Evolutionary conservation across 2,329 filamentous ascomycete species (phyloP), one percentile per base, ranked within the genome.

Genomic region (Colletotrichum gloeosporioides): DNA sequence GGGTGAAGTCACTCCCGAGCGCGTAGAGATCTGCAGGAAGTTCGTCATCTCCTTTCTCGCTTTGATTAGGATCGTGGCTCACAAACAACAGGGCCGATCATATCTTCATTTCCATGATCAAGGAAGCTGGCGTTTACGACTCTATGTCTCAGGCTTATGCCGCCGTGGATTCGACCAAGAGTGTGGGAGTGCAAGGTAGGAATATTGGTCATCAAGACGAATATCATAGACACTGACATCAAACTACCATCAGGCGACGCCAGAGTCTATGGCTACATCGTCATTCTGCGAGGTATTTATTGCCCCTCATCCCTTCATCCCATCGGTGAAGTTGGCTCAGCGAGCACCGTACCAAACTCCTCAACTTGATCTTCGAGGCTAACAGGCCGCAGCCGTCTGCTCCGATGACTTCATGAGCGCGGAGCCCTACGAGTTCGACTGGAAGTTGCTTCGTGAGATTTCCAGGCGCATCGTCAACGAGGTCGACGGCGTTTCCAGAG

Each of bases 1-100:
- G 1, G 96, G 96, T 44, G 96, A 98, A 80, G 93, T 98, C 16
- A 98, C 95, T 2, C 90, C 89, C 3, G 94, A 96, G 82, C 91
- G 94, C 57, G 93, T 98, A 18, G 91, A 92, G 71, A 97, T 98
- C 78, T 95, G 92, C 3, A 88, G 95, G n/a, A 88, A 94, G 82
- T 53, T 25, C n/a, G 44, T 53, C n/a, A 53, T 53, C 44, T 53
- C 44, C 44, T 25, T 53, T 53, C 44, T 53, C n/a, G n/a, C 44
- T 53, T 53, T n/a, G 22, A 7, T 13, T 22, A 8, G 22, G n/a
- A 53, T 53, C 44, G 44, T 53, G 44, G 44, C 44, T 53, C 12
- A 53, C 44, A 53, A 53, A 7, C 10, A 13, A 53, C n/a, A 53
- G 44, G 44, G 95, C 94, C 2, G 95, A 96, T 81, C 82, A 92